Percentiles rank a stretch among this genome's conserved stretches.
Evolutionary conservation across 805 yeast genomes (phyloP).

Genomic region (Hanseniaspora thailandica): DNA sequence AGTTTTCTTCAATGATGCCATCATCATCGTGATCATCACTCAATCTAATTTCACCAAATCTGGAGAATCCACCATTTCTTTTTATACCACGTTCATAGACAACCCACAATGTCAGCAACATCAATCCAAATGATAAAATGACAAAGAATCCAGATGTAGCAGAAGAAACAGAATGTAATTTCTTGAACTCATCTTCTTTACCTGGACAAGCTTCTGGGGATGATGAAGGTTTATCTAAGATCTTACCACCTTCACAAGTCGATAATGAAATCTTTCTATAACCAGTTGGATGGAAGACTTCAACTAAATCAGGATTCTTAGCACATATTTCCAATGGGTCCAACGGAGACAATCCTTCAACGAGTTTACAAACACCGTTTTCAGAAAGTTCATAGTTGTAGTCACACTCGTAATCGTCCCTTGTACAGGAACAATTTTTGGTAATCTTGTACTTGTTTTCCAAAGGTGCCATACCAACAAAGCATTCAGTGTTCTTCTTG

Average conservation of each 20-base stretch:
- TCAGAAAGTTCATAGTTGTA: conserved; percentile 57
- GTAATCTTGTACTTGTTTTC: conserved; percentile 43
- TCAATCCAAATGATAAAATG: conserved; percentile 42
- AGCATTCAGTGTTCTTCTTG: conserved; percentile 45
- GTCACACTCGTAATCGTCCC: conserved; percentile 89
- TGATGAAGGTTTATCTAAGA: conserved; percentile 45
- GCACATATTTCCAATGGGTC: conserved; percentile 53
- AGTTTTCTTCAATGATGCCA: conserved; percentile 52
- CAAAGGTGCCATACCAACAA: conserved; percentile 57
- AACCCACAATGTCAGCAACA: conserved; percentile 49
- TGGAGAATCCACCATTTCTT: conserved; percentile 60
- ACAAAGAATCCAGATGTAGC: conserved; percentile 42
- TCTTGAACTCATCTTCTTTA: conserved; percentile 48
- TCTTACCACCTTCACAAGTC: conserved; percentile 73
- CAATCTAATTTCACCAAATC: conserved; percentile 76
- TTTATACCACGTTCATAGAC: conserved; percentile 73
- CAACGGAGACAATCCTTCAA: conserved; percentile 58
- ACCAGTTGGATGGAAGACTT: conserved; percentile 82
- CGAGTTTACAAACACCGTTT: conserved; percentile 79
- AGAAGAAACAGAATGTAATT: conserved; percentile 45
- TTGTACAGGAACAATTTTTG: conserved; percentile 69
- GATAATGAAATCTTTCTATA: conserved; percentile 77
- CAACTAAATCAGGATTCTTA: conserved; percentile 41
- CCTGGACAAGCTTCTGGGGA: conserved; percentile 78
- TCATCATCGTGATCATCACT: conserved; percentile 62